A percentile compares a stretch with the other conserved stretches of the same genome.
Evolutionary conservation across 345 rosid genomes (phyloP).

Genomic region (Erysimum cheiranthoides): DNA sequence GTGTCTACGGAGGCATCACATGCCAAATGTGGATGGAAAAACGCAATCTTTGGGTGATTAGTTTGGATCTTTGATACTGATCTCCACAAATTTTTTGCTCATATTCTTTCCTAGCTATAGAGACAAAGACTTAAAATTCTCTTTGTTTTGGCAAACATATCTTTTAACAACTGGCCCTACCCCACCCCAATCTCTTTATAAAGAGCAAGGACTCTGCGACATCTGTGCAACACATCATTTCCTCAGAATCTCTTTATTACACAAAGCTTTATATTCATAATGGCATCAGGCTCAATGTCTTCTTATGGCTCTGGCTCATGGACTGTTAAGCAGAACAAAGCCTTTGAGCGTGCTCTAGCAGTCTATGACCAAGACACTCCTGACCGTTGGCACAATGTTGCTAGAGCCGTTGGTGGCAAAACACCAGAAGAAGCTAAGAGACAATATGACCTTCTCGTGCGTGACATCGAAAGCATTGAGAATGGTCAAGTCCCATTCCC

Average conservation of each 20-base stretch:
- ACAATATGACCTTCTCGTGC: constrained; percentile 77
- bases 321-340: constrained; percentile 92
- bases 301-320: constrained; percentile 70
- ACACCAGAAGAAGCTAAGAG: constrained; percentile 85
- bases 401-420: constrained; percentile 85
- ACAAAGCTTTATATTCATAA: constrained; percentile 13
- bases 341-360: constrained; percentile 91
- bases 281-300: constrained; percentile 90
- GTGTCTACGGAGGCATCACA: constrained; percentile 36
- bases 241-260: constrained; percentile 20
- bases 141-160: constrained; percentile 47
- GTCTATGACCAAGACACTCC: constrained; percentile 92
- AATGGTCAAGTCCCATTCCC: constrained; percentile 87
- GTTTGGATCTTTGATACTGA: constrained; percentile 51
- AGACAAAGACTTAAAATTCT: constrained; percentile 70
- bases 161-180: constrained; percentile 52
- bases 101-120: constrained; percentile 38
- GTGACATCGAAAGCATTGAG: constrained; percentile 80
- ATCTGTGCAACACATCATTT: constrained; percentile 55
- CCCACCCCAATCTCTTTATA: constrained; percentile 61
- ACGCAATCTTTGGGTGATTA: constrained; percentile 37
- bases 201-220: constrained; percentile 57
- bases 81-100: constrained; percentile 43
- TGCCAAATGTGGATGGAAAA: constrained; percentile 41
- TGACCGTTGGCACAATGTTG: constrained; percentile 95